Conservation (phyloP, 257 asterid species). For the Sherardia arvensis region DNA sequence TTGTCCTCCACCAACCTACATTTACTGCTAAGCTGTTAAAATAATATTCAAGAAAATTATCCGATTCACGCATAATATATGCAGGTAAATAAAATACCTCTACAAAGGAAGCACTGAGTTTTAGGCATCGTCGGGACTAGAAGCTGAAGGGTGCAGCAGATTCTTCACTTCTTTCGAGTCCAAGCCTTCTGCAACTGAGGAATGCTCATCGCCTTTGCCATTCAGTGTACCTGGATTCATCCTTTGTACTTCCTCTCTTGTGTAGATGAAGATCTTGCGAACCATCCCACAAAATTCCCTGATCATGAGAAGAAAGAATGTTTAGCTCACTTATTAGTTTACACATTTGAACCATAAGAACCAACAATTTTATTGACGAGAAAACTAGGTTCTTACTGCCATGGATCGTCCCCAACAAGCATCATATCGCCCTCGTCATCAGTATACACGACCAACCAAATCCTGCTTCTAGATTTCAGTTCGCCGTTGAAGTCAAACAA, state of each 20-base stretch:
- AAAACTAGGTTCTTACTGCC: conserved; percentile 61
- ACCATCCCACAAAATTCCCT: conserved; percentile 93
- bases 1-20: conserved; percentile 8
- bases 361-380: background rate
- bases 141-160: conserved; percentile 36
- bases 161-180: conserved; percentile 57
- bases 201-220: conserved; percentile 62
- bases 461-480: conserved; percentile 52
- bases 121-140: conserved; percentile 45
- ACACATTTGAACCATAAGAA: background rate
- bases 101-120: background rate
- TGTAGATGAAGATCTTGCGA: conserved; percentile 68
- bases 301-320: conserved; percentile 16
- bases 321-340: background rate
- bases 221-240: conserved; percentile 72
- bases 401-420: conserved; percentile 99
- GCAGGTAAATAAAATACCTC: conserved; percentile 11
- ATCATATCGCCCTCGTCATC: conserved; percentile 99
- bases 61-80: background rate
- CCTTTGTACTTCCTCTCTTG: conserved; percentile 77
- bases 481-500: conserved; percentile 86
- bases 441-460: conserved; percentile 86
- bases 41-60: too few species aligned
- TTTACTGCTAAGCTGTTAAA: background rate
- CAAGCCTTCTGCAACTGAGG: conserved; percentile 53